These are phyloP conservation scores for Monosporascus sp. DNA, from an alignment of 2,329 filamentous ascomycete species.

Conservation along the genomic window DNA sequence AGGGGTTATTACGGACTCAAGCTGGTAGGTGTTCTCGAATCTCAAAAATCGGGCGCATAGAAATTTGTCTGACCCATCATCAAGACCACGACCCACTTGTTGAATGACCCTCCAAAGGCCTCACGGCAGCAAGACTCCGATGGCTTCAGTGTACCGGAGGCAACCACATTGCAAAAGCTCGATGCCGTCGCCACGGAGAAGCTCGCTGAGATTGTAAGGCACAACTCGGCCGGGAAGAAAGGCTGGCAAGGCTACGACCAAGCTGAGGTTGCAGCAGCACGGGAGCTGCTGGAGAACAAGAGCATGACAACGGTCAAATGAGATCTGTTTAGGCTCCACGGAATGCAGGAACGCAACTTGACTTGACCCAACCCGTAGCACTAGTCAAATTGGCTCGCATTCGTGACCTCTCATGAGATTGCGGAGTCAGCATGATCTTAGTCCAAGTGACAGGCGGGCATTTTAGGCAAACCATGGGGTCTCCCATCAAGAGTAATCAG, in stretches of 20 bases:
- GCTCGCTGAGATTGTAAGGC: slow-evolving; percentile 69
- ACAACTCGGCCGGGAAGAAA: slow-evolving; percentile 52
- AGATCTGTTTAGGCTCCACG: slow-evolving; percentile 8
- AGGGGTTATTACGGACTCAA: slow-evolving; percentile 91
- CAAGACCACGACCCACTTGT: slow-evolving; percentile 45
- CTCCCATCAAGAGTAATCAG: neutral
- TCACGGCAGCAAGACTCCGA: slow-evolving; percentile 43
- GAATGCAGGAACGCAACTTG: too few species aligned
- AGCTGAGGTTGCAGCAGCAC: slow-evolving; percentile 66
- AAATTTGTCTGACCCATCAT: slow-evolving; percentile 17
- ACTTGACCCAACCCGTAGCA: too few species aligned
- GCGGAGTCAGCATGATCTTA: neutral
- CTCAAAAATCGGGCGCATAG: neutral
- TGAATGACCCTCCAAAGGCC: slow-evolving; percentile 36
- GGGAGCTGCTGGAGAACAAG: slow-evolving; percentile 57
- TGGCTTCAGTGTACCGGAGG: slow-evolving; percentile 48
- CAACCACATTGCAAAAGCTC: slow-evolving; percentile 58
- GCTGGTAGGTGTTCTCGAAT: slow-evolving; percentile 45
- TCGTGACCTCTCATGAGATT: too few species aligned
- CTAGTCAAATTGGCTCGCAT: too few species aligned
- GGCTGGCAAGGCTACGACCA: slow-evolving; percentile 69
- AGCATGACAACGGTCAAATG: slow-evolving; percentile 39
- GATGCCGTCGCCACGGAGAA: slow-evolving; percentile 69
- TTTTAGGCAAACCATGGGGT: neutral
- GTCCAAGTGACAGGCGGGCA: neutral